Percentiles rank a stretch among this genome's conserved stretches.
Conservation (phyloP, 1,139 yeast species). For the Saccharomyces hybrid region DNA sequence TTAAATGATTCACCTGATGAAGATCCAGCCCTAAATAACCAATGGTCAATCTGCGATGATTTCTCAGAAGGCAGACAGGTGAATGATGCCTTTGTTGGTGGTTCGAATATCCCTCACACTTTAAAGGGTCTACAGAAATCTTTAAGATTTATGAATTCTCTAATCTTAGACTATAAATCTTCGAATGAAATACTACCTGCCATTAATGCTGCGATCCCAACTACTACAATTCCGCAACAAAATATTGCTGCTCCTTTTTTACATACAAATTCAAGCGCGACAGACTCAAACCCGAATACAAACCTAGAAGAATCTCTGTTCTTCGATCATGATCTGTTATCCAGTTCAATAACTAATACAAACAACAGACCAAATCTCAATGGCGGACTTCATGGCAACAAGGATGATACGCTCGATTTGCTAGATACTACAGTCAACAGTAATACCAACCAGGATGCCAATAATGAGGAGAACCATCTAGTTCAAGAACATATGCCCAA, state of each 20-base stretch:
- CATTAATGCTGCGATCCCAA: slow-evolving; percentile 5
- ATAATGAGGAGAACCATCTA: background rate
- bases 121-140: slow-evolving; percentile 47
- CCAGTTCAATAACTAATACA: background rate
- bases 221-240: slow-evolving; percentile 1
- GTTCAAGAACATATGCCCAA: background rate
- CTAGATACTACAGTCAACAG: background rate
- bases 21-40: slow-evolving; percentile 34
- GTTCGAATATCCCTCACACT: slow-evolving; percentile 36
- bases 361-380: background rate
- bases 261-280: background rate
- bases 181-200: slow-evolving; percentile 23
- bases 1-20: slow-evolving; percentile 29
- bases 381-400: background rate
- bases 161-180: slow-evolving; percentile 41
- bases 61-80: slow-evolving; percentile 79
- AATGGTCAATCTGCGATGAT: slow-evolving; percentile 79
- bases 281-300: background rate
- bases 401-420: background rate
- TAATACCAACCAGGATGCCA: background rate
- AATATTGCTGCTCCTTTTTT: background rate
- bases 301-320: background rate
- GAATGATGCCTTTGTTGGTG: slow-evolving; percentile 53
- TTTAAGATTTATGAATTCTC: slow-evolving; percentile 45
- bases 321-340: background rate